Evolutionary conservation across 2,329 filamentous ascomycete species (phyloP).

Genomic region (Leptographium procerum): DNA sequence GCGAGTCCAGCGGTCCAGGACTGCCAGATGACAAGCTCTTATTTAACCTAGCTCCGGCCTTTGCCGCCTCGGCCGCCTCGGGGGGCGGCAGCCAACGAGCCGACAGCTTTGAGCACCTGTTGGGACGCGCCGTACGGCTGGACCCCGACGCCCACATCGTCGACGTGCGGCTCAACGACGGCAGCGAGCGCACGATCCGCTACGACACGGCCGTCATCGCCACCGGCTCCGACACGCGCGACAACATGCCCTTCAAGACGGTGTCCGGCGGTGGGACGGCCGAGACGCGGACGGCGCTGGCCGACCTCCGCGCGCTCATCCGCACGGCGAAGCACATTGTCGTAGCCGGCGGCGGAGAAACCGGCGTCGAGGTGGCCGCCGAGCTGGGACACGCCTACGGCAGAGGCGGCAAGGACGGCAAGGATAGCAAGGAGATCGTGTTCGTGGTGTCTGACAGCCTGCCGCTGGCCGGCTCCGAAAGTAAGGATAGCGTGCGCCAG

Average conservation of each 20-base stretch:
- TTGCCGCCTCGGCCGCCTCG: conserved; percentile 27
- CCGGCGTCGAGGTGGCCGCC: conserved; percentile 38
- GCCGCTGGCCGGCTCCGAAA: conserved; percentile 22
- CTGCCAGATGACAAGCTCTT: conserved; percentile 19
- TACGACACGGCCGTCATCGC: conserved; percentile 45
- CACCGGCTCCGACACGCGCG: conserved; percentile 35
- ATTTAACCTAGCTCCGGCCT: conserved; percentile 32
- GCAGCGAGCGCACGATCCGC: conserved; percentile 24
- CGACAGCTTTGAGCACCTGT: conserved; percentile 38
- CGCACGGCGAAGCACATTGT: conserved; percentile 34
- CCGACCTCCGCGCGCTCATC: conserved; percentile 25
- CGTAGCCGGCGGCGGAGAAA: conserved; percentile 38
- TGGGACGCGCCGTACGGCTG: conserved; percentile 34
- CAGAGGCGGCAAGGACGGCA: conserved; percentile 17
- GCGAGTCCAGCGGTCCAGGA: conserved; percentile 3
- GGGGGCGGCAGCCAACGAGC: conserved; percentile 24
- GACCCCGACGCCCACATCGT: conserved; percentile 31
- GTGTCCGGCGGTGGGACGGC: conserved; percentile 25
- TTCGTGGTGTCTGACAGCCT: conserved; percentile 27
- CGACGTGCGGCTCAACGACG: conserved; percentile 21
- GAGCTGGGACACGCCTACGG: conserved; percentile 39
- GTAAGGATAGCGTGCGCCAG: conserved; percentile 26
- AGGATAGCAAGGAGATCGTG: conserved; percentile 36
- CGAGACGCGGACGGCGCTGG: conserved; percentile 28
- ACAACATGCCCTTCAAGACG: conserved; percentile 38